Conservation (phyloP, 2,329 filamentous ascomycete genomes). For the Penicillium brasilianum region DNA sequence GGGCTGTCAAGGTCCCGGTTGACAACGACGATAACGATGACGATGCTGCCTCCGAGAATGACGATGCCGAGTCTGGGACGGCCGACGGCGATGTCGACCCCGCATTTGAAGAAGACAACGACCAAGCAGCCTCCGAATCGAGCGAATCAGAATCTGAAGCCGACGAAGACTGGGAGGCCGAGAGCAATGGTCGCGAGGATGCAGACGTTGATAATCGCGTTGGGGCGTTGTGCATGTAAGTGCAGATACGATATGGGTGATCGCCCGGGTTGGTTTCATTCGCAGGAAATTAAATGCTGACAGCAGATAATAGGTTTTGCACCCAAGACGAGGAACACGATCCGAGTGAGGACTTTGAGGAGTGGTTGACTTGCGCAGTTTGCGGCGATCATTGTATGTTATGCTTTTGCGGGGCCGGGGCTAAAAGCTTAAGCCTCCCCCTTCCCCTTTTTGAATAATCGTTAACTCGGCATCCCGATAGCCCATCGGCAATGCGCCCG, state of each 20-base stretch:
- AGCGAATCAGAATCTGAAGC: constrained; percentile 64
- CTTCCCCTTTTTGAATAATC: constrained; percentile 27
- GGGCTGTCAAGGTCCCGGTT: constrained; percentile 43
- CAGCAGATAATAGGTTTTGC: constrained; percentile 69
- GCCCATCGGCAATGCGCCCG: constrained; percentile 91
- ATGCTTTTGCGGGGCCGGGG: constrained; percentile 28
- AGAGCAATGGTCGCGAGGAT: constrained; percentile 53
- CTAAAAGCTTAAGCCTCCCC: constrained; percentile 38
- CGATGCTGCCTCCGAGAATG: constrained; percentile 42
- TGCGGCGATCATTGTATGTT: constrained; percentile 84
- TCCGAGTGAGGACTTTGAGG: constrained; percentile 78
- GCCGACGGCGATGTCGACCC: constrained; percentile 51
- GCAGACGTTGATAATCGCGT: constrained; percentile 53
- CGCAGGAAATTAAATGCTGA: constrained; percentile 33
- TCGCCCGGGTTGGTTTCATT: too few species aligned
- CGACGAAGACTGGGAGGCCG: constrained; percentile 57
- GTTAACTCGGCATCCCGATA: constrained; percentile 59
- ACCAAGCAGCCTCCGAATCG: constrained; percentile 45
- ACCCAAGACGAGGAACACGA: constrained; percentile 81
- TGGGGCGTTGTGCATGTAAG: constrained; percentile 68
- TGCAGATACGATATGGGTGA: not conserved
- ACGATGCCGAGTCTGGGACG: constrained; percentile 45
- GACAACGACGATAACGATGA: constrained; percentile 31
- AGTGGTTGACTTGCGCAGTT: constrained; percentile 74
- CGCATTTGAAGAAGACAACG: constrained; percentile 48